A percentile compares a stretch with the other conserved stretches of the same genome.
These are phyloP conservation scores for Acacia confusa DNA, from an alignment of 306 rosid species.

Conservation along the genomic window DNA sequence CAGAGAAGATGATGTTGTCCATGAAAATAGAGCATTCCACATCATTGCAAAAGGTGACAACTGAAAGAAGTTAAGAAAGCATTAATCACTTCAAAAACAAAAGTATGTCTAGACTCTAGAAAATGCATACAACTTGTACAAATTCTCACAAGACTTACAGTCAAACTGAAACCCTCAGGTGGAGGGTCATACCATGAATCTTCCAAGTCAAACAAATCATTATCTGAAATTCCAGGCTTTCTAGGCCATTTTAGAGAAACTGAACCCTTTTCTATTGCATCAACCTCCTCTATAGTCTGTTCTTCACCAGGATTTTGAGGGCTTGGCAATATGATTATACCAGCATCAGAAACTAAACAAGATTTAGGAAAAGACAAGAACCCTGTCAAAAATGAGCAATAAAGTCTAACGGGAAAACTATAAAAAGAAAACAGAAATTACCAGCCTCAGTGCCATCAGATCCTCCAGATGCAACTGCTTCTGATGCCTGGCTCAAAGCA, in stretches of 20 bases:
- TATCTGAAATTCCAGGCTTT: slow-evolving; percentile 54
- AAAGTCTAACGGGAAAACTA: slow-evolving; percentile 26
- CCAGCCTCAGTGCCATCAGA: slow-evolving; percentile 63
- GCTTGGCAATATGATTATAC: slow-evolving; percentile 65
- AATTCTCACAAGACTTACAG: slow-evolving; percentile 45
- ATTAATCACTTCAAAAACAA: neutral
- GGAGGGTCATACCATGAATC: slow-evolving; percentile 85
- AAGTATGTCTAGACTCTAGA: slow-evolving; percentile 19
- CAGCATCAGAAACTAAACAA: slow-evolving; percentile 76
- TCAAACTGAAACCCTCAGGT: slow-evolving; percentile 81
- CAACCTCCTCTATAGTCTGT: slow-evolving; percentile 34
- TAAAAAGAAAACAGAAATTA: slow-evolving; percentile 42
- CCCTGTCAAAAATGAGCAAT: slow-evolving; percentile 14
- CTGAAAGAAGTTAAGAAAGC: slow-evolving; percentile 41
- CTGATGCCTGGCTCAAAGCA: slow-evolving; percentile 77
- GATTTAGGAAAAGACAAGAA: slow-evolving; percentile 1
- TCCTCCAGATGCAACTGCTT: slow-evolving; percentile 63
- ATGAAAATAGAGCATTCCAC: slow-evolving; percentile 81
- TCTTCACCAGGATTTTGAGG: slow-evolving; percentile 45
- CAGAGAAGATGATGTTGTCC: slow-evolving; percentile 82
- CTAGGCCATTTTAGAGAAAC: slow-evolving; percentile 63
- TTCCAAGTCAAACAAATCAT: slow-evolving; percentile 65
- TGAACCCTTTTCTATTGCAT: slow-evolving; percentile 48
- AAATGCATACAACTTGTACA: slow-evolving; percentile 9
- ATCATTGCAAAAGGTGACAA: slow-evolving; percentile 86